Conservation (phyloP, 805 yeast genomes). For the Kodamaea leandrae region DNA sequence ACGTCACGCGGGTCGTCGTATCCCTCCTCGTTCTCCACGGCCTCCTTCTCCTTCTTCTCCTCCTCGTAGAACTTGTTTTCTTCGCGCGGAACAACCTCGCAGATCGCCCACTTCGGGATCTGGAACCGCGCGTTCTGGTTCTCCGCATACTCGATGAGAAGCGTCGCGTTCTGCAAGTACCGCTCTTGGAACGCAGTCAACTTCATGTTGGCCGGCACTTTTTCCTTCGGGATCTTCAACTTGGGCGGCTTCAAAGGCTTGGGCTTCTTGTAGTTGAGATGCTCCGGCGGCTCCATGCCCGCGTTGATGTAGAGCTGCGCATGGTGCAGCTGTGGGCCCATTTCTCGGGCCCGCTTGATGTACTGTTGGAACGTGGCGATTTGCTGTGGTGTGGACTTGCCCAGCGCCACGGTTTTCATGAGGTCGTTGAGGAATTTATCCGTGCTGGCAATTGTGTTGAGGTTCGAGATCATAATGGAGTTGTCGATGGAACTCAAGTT, state of each 20-base stretch:
- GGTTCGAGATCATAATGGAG: constrained; percentile 78
- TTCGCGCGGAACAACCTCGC: constrained; percentile 48
- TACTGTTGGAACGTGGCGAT: constrained; percentile 77
- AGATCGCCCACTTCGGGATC: constrained; percentile 72
- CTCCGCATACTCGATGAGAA: constrained; percentile 84
- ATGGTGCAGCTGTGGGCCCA: constrained; percentile 58
- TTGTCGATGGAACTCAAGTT: constrained; percentile 43
- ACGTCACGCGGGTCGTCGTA: constrained; percentile 35
- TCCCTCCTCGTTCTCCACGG: constrained; percentile 13
- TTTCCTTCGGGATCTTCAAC: constrained; percentile 19
- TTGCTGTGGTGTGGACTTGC: constrained; percentile 69
- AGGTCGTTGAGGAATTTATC: constrained; percentile 65
- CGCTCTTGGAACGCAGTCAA: constrained; percentile 63
- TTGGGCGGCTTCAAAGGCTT: constrained; percentile 14
- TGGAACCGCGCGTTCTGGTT: constrained; percentile 69
- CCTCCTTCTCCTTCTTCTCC: constrained; percentile 9
- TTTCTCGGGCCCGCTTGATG: constrained; percentile 71
- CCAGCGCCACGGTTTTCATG: constrained; percentile 86
- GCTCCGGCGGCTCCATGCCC: constrained; percentile 10
- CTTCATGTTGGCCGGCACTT: constrained; percentile 8
- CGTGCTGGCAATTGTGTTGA: constrained; percentile 76
- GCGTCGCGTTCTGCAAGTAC: constrained; percentile 63
- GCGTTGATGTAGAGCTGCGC: constrained; percentile 25
- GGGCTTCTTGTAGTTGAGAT: constrained; percentile 11
- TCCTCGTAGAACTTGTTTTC: constrained; percentile 3